Percentiles rank a stretch among this genome's conserved stretches.
phyloP scores from a whole-genome alignment of 2,329 filamentous ascomycete genomes.

The Mycogone perniciosa region DNA sequence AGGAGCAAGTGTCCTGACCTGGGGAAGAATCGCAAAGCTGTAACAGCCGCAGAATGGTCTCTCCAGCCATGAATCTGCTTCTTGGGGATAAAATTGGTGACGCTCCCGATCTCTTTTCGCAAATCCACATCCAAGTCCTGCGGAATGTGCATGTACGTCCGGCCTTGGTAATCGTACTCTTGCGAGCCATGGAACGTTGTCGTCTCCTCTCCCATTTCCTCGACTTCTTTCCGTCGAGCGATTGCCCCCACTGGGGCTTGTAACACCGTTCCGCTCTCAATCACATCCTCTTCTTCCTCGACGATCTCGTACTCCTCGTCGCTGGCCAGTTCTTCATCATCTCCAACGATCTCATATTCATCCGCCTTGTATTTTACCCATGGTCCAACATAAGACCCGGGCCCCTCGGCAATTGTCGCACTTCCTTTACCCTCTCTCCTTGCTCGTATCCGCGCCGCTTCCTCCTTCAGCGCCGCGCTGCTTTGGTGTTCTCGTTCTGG shows the following conservation, averaged over 20 bases:
- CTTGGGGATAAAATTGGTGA: conserved; percentile 90
- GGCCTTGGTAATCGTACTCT: conserved; percentile 86
- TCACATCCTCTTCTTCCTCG: conserved; percentile 65
- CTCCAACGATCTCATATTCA: conserved; percentile 66
- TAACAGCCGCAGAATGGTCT: conserved; percentile 75
- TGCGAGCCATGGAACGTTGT: conserved; percentile 79
- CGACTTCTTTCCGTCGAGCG: conserved; percentile 50
- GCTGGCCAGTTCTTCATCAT: conserved; percentile 69
- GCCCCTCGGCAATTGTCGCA: conserved; percentile 75
- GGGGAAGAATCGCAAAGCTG: conserved; percentile 85
- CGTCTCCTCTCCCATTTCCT: conserved; percentile 64
- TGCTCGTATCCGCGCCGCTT: conserved; percentile 59
- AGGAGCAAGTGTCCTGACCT: conserved; percentile 79
- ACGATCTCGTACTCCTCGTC: conserved; percentile 75
- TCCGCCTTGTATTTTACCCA: conserved; percentile 80
- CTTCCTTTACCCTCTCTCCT: conserved; percentile 82
- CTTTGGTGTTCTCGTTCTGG: conserved; percentile 50
- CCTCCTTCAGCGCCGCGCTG: conserved; percentile 58
- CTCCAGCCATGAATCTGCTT: conserved; percentile 90
- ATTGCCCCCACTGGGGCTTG: conserved; percentile 49
- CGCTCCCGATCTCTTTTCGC: conserved; percentile 68
- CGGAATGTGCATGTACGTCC: conserved; percentile 96
- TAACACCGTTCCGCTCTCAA: conserved; percentile 58
- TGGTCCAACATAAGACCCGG: conserved; percentile 83
- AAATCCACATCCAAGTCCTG: conserved; percentile 85